Evolutionary conservation across 1,284 basidiomycete species (phyloP), one percentile per base, ranked within the genome.

Genomic region (Rhodotorula sp.): DNA sequence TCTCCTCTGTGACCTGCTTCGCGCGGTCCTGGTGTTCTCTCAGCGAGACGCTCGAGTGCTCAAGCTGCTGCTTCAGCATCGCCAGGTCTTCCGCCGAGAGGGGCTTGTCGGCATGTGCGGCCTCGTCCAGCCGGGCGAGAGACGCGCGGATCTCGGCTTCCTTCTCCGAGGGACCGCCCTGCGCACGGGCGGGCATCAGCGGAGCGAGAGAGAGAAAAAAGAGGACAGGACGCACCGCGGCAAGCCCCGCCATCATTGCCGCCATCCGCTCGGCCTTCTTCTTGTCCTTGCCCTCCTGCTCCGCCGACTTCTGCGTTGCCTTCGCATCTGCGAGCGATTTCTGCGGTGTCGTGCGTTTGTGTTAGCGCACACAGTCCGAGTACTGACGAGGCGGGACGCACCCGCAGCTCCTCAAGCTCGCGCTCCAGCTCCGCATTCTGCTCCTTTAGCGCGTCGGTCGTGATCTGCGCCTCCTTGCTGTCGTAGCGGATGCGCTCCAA

Each of bases 211-310:
- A 4, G 21, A 27, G 77, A 66, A 53, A 27, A 1, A 10, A n/a
- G 46, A 53, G 13, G 48, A 29, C 41, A n/a, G 25, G 29, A 44
- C 50, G 21, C 12, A 94, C 94, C 78, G 91, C 88, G 84, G 95
- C 95, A 79, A 99, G 97, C 83, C 97, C 96, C 73, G 95, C 93
- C 95, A 99, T 97, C 94, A 99, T 97, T 77, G 96, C 86, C n/a
- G 92, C 94, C 91, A 99, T 94, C 87, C 97, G 97, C 84, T 98
- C 96, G 79, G 97, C 94, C 83, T 98, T 99, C 82, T 93, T 89
- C 85, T 94, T 96, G 85, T 99, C 96, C 84, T 97, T 98, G 81
- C 96, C 96, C 82, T 97, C 96, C 36, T 88, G 87, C 44, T 89
- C 89, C 22, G 89, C 86, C 78, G 95, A 92, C 84, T 92, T 94